These are phyloP conservation scores for Entomortierella chlamydospora DNA, from an alignment of 192 early-diverging fungal species.

Conservation along the genomic window DNA sequence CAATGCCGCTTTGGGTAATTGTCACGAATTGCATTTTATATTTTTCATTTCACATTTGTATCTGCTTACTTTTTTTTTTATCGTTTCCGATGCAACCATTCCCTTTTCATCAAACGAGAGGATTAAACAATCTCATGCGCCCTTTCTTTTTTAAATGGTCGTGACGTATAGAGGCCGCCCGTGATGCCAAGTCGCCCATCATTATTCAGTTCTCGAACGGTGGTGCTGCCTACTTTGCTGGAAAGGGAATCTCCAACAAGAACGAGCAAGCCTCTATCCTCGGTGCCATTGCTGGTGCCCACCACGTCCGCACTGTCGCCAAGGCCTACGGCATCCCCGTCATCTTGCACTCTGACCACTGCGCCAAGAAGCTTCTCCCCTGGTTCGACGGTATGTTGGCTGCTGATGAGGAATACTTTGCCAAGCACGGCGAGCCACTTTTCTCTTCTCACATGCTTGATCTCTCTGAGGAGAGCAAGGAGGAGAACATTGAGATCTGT, in stretches of 20 bases:
- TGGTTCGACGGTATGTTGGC: conserved; percentile 98
- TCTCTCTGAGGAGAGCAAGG: conserved; percentile 93
- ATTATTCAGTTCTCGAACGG: conserved; percentile 98
- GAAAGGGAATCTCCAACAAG: conserved; percentile 92
- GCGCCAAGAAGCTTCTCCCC: conserved; percentile 95
- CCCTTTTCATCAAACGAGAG: neutral
- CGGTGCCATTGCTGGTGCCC: conserved; percentile 92
- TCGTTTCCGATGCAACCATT: too few relatives aligned
- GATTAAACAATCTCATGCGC: too few relatives aligned
- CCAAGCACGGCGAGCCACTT: conserved; percentile 91
- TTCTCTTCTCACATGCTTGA: conserved; percentile 99
- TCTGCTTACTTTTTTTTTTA: too few relatives aligned
- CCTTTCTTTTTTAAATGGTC: neutral
- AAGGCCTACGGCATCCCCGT: conserved; percentile 88
- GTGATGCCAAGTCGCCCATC: conserved; percentile 91
- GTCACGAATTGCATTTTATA: neutral
- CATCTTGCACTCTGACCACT: conserved; percentile 94
- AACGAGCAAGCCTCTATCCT: conserved; percentile 90
- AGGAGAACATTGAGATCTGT: conserved; percentile 93
- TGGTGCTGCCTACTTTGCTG: conserved; percentile 91
- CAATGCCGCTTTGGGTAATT: conserved; percentile 83
- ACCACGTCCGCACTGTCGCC: conserved; percentile 83
- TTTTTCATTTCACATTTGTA: neutral
- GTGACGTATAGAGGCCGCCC: conserved; percentile 79
- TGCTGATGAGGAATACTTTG: conserved; percentile 96